Evolutionary conservation across 2,329 filamentous ascomycete genomes (phyloP).

Genomic region (Aspergillus fumigatus): DNA sequence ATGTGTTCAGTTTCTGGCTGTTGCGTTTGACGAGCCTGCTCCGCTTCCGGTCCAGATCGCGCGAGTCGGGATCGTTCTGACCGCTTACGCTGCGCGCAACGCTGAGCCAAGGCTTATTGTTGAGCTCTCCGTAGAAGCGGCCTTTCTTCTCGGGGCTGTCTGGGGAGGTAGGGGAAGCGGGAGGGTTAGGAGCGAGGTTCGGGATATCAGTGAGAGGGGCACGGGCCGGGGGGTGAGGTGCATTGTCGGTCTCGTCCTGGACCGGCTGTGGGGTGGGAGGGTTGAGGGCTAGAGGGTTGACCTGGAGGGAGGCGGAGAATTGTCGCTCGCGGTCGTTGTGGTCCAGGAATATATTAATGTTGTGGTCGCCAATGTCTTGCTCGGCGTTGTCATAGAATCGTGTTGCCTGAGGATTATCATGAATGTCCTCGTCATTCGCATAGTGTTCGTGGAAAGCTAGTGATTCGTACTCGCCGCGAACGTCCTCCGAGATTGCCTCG

Average conservation of each 20-base stretch:
- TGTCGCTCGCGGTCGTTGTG: slow-evolving; percentile 27
- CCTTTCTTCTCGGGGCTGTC: slow-evolving; percentile 29
- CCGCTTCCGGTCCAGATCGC: slow-evolving; percentile 19
- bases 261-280: slow-evolving; percentile 40
- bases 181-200: slow-evolving; percentile 29
- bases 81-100: slow-evolving; percentile 20
- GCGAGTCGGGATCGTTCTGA: slow-evolving; percentile 11
- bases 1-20: slow-evolving; percentile 30
- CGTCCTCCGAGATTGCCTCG: slow-evolving; percentile 29
- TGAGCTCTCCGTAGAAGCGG: slow-evolving; percentile 39
- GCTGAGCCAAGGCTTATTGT: slow-evolving; percentile 18
- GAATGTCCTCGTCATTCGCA: slow-evolving; percentile 27
- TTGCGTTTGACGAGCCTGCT: slow-evolving; percentile 30
- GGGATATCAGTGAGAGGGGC: slow-evolving; percentile 29
- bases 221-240: slow-evolving; percentile 26
- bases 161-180: slow-evolving; percentile 20
- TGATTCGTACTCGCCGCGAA: slow-evolving; percentile 35
- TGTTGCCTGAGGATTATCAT: slow-evolving; percentile 14
- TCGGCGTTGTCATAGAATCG: slow-evolving; percentile 23
- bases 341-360: slow-evolving; percentile 31
- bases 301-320: slow-evolving; percentile 15
- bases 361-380: slow-evolving; percentile 34
- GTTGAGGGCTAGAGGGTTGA: slow-evolving; percentile 45
- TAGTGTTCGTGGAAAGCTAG: slow-evolving; percentile 32
- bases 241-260: slow-evolving; percentile 17